Percentiles rank a stretch among this genome's conserved stretches.
Evolutionary conservation across 192 early-diverging fungal genomes (phyloP).

Genomic region (Gonapodya prolifera): DNA sequence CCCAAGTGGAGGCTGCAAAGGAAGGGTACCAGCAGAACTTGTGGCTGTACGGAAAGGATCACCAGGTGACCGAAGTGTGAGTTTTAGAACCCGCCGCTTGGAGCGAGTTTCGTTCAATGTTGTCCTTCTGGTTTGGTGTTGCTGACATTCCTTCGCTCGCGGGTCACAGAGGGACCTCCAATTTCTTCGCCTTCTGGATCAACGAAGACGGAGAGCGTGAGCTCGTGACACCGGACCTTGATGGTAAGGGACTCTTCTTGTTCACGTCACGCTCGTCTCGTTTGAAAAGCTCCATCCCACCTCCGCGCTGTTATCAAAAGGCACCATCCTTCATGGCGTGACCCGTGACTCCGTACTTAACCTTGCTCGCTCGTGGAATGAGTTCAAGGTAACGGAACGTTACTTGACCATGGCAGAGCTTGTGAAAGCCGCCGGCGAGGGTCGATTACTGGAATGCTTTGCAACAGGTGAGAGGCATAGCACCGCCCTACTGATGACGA

Average conservation of each 20-base stretch:
- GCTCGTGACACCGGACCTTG: conserved; percentile 80
- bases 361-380: conserved; percentile 66
- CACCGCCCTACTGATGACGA: not conserved
- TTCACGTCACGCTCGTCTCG: not conserved
- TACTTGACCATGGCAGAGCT: conserved; percentile 71
- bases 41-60: conserved; percentile 82
- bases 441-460: conserved; percentile 22
- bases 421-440: conserved; percentile 57
- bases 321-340: conserved; percentile 89
- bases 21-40: conserved; percentile 87
- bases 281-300: not conserved
- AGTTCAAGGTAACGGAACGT: conserved; percentile 78
- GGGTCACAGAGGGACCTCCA: conserved; percentile 68
- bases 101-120: too few relatives aligned
- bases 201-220: conserved; percentile 71
- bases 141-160: not conserved
- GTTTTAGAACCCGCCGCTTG: too few relatives aligned
- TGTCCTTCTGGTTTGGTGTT: not conserved
- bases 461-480: not conserved
- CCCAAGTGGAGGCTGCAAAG: conserved; percentile 76
- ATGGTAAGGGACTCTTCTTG: conserved; percentile 16
- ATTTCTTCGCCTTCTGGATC: conserved; percentile 82
- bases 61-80: conserved; percentile 65
- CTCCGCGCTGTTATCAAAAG: conserved; percentile 14
- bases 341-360: conserved; percentile 84